Conservation (phyloP, 2,329 filamentous ascomycete species). For the Dactylonectria estremocensis region DNA sequence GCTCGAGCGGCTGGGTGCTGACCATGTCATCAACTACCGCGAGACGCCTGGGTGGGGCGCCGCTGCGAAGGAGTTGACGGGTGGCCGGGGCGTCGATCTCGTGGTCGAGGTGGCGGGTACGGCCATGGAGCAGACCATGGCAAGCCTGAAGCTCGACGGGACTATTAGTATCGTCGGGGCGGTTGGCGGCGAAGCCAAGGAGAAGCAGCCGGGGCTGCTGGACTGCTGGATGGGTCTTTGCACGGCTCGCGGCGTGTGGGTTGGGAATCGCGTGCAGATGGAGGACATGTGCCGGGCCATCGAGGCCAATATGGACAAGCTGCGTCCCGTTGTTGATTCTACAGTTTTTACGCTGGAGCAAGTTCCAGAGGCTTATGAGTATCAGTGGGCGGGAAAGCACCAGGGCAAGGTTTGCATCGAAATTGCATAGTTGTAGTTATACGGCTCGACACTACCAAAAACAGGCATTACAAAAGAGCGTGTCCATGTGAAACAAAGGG, state of each 20-base stretch:
- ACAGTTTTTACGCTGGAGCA: slow-evolving; percentile 60
- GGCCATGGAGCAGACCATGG: slow-evolving; percentile 58
- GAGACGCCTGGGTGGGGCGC: slow-evolving; percentile 58
- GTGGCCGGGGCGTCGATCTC: slow-evolving; percentile 57
- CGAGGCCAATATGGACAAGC: slow-evolving; percentile 59
- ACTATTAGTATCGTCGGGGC: slow-evolving; percentile 56
- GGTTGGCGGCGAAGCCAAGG: slow-evolving; percentile 12
- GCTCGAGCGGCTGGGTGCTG: slow-evolving; percentile 58
- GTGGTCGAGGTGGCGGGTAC: slow-evolving; percentile 61
- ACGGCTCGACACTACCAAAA: background rate
- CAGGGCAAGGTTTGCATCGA: slow-evolving; percentile 55
- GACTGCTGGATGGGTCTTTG: slow-evolving; percentile 39
- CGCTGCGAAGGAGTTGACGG: slow-evolving; percentile 54
- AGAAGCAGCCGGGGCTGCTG: slow-evolving; percentile 16
- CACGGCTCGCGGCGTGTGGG: slow-evolving; percentile 61
- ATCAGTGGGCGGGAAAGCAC: slow-evolving; percentile 52
- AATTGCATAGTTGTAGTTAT: slow-evolving; percentile 28
- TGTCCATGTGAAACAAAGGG: background rate
- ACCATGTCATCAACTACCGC: slow-evolving; percentile 62
- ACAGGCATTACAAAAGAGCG: background rate
- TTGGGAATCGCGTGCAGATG: slow-evolving; percentile 62
- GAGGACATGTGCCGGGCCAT: slow-evolving; percentile 66
- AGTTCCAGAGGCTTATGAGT: slow-evolving; percentile 58
- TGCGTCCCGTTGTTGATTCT: slow-evolving; percentile 60
- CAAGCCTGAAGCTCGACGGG: slow-evolving; percentile 58